Base-by-base conservation (phyloP, 1,139 yeast species). In the Pichia inconspicua region DNA sequence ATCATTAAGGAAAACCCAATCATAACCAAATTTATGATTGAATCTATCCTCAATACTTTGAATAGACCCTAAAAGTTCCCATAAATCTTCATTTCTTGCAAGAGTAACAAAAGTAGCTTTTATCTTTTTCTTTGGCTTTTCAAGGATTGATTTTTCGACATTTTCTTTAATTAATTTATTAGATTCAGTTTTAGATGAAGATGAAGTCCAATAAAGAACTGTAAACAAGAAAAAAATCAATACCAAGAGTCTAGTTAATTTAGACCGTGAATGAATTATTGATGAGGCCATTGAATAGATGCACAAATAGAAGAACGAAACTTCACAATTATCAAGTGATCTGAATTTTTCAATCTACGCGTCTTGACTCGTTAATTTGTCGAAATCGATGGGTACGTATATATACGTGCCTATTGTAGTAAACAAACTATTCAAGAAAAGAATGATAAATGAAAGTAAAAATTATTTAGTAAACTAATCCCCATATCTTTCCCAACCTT, bases 1-100 rank as follows among this genome's bases (percentile, higher is more conserved):
- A 53, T 82, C 84, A 61, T 82, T 82, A 52, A 82, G 66, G 61
- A 82, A 82, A 17, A 82, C 82, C 89, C 89, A 82, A 59, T 80
- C 86, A 63, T 82, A 82, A 55, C 78, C 76, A 63, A 66, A 84
- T 53, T 75, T 68, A 51, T 67, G 61, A 66, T 85, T 85, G 67
- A 85, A 85, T 46, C 90, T 72, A 61, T 81, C 86, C 66, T 86
- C 89, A 37, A 84, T 75, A 45, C 75, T 72, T 53, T 79, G 76
- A 45, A 85, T 77, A 6, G 90, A 76, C 47, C 70, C 75, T 25
- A 82, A 64, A 36, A 84, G 61, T 15, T 70, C 73, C 66, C 72
- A 74, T 34, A 84, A 60, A 55, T 85, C 94, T 31, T 67, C 60
- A 61, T 84, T 84, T 56, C 90, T 73, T 39, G 84, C 87, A 49